Conservation (phyloP, 805 yeast genomes). For the Lipomyces kockii region DNA sequence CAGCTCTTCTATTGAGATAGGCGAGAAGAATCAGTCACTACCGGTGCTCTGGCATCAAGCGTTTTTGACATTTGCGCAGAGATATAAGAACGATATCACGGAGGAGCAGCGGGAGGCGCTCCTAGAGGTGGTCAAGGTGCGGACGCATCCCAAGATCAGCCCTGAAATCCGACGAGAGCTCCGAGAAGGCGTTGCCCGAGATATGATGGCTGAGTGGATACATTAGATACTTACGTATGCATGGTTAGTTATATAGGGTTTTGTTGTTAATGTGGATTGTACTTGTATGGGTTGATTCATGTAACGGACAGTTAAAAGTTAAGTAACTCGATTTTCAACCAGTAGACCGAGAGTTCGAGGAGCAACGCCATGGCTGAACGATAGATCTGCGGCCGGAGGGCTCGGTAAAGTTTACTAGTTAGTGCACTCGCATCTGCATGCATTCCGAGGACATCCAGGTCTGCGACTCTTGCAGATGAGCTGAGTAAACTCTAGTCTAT, state of each 20-base stretch:
- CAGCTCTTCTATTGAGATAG: constrained; percentile 49
- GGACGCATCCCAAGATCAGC: constrained; percentile 85
- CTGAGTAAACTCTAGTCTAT: too few species aligned
- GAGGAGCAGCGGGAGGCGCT: constrained; percentile 96
- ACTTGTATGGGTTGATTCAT: background rate
- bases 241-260: background rate
- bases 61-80: constrained; percentile 88
- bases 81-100: constrained; percentile 97
- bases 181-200: constrained; percentile 71
- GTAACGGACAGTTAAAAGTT: background rate
- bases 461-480: too few species aligned
- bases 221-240: background rate
- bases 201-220: constrained; percentile 10
- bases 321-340: background rate
- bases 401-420: too few species aligned
- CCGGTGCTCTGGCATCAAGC: constrained; percentile 99
- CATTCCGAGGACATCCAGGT: too few species aligned
- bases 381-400: too few species aligned
- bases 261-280: background rate
- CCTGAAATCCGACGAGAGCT: constrained; percentile 95
- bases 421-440: too few species aligned
- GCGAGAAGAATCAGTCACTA: constrained; percentile 51
- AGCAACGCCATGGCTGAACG: too few species aligned
- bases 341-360: too few species aligned
- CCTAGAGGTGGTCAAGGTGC: constrained; percentile 85